These are phyloP conservation scores for Taphrina confusa DNA, from an alignment of 1,139 yeast species.

Conservation along the genomic window DNA sequence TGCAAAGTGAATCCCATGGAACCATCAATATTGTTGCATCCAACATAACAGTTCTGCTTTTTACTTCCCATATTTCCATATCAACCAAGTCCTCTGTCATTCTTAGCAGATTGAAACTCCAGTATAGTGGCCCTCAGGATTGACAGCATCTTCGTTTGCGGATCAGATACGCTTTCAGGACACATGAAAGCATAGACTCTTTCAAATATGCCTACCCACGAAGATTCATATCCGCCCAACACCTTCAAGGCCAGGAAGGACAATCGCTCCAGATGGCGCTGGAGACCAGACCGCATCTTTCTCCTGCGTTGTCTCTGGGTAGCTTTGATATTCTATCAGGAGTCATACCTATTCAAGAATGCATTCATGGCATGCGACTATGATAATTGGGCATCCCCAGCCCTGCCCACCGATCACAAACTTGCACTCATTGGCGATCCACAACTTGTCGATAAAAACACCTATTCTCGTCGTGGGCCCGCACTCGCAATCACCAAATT, in stretches of 20 bases:
- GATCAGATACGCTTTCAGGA: too few relatives aligned
- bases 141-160: too few relatives aligned
- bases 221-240: slow-evolving; percentile 12
- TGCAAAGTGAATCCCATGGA: too few relatives aligned
- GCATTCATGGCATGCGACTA: slow-evolving; percentile 17
- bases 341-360: slow-evolving; percentile 21
- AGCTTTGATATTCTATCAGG: slow-evolving; percentile 12
- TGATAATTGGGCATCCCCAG: slow-evolving; percentile 20
- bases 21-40: too few relatives aligned
- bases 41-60: too few relatives aligned
- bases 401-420: slow-evolving; percentile 53
- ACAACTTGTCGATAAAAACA: slow-evolving; percentile 78
- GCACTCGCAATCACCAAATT: slow-evolving; percentile 46
- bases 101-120: too few relatives aligned
- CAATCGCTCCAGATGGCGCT: neutral
- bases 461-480: slow-evolving; percentile 53
- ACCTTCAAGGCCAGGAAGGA: neutral
- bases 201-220: slow-evolving; percentile 14
- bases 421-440: slow-evolving; percentile 86
- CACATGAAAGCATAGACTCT: neutral
- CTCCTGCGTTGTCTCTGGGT: slow-evolving; percentile 13
- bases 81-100: too few relatives aligned
- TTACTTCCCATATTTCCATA: too few relatives aligned
- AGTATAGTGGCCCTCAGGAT: too few relatives aligned
- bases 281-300: slow-evolving; percentile 12